These are phyloP conservation scores for Talaromyces sp. DNA, from an alignment of 2,329 filamentous ascomycete genomes.

Conservation along the genomic window DNA sequence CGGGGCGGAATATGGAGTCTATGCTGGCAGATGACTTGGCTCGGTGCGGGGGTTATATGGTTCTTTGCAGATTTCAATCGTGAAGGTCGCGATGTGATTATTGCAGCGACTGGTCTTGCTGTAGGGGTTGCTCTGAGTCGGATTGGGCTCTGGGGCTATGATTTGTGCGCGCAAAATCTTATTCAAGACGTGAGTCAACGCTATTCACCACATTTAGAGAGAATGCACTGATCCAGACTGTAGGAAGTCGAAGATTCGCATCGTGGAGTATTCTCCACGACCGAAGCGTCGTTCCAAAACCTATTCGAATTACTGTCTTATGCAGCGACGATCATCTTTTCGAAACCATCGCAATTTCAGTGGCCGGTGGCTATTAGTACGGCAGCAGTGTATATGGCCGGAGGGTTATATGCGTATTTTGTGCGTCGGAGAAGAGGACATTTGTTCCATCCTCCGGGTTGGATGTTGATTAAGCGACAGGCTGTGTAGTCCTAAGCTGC, in stretches of 20 bases:
- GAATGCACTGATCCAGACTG: background rate
- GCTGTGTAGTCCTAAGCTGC: background rate
- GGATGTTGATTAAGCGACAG: background rate
- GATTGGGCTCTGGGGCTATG: conserved; percentile 58
- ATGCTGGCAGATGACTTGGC: conserved; percentile 60
- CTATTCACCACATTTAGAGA: background rate
- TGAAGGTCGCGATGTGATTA: conserved; percentile 16
- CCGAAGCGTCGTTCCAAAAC: conserved; percentile 65
- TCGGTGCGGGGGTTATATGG: conserved; percentile 42
- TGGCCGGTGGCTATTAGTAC: conserved; percentile 59
- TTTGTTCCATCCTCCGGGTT: conserved; percentile 46
- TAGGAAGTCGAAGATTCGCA: conserved; percentile 52
- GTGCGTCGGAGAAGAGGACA: conserved; percentile 57
- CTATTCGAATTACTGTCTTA: conserved; percentile 65
- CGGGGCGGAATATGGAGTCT: conserved; percentile 67
- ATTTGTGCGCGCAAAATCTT: conserved; percentile 56
- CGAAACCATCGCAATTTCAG: conserved; percentile 58
- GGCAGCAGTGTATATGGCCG: conserved; percentile 28
- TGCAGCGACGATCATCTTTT: conserved; percentile 60
- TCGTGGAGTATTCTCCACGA: conserved; percentile 64
- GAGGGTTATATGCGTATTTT: conserved; percentile 49
- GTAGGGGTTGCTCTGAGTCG: conserved; percentile 52
- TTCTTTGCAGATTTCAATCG: conserved; percentile 34
- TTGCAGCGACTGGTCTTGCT: conserved; percentile 48
- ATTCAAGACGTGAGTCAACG: conserved; percentile 51